These are phyloP conservation scores for Penicillium paradoxum DNA, from an alignment of 495 filamentous ascomycete genomes.

Conservation along the genomic window DNA sequence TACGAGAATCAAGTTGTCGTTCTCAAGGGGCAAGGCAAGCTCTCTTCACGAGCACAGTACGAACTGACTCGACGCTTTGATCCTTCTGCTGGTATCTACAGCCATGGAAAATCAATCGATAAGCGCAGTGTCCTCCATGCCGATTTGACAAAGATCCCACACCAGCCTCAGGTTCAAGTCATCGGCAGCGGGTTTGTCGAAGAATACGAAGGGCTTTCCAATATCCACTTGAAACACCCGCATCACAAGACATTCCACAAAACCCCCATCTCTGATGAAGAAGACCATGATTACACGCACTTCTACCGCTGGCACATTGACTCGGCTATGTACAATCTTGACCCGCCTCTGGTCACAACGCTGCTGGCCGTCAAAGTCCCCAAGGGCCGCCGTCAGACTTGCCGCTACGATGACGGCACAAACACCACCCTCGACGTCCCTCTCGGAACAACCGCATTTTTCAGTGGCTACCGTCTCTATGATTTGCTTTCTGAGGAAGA, in stretches of 20 bases:
- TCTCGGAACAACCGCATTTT: conserved; percentile 66
- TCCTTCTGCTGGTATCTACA: conserved; percentile 54
- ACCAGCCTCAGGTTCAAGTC: conserved; percentile 69
- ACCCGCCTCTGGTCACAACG: conserved; percentile 61
- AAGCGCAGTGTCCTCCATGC: conserved; percentile 64
- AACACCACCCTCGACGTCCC: conserved; percentile 59
- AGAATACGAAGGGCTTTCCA: conserved; percentile 57
- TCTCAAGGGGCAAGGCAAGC: conserved; percentile 55
- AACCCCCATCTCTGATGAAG: conserved; percentile 49
- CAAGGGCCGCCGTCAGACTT: conserved; percentile 52
- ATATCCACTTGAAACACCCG: conserved; percentile 60
- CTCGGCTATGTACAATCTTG: conserved; percentile 64
- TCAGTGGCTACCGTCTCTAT: conserved; percentile 58
- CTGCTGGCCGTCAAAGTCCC: conserved; percentile 62
- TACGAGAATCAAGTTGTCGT: conserved; percentile 59
- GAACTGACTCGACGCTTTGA: conserved; percentile 63
- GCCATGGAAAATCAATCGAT: conserved; percentile 64
- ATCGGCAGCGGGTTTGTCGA: conserved; percentile 63
- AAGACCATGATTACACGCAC: conserved; percentile 59
- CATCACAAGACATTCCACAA: conserved; percentile 68
- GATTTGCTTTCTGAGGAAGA: conserved; percentile 50
- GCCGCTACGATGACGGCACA: conserved; percentile 64
- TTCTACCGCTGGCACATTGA: conserved; percentile 76
- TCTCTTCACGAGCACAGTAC: conserved; percentile 60
- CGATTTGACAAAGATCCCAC: conserved; percentile 67